Percentiles rank a stretch among this genome's conserved stretches.
These are phyloP conservation scores for Tarenaya hassleriana DNA, from an alignment of 345 rosid genomes.

Conservation along the genomic window DNA sequence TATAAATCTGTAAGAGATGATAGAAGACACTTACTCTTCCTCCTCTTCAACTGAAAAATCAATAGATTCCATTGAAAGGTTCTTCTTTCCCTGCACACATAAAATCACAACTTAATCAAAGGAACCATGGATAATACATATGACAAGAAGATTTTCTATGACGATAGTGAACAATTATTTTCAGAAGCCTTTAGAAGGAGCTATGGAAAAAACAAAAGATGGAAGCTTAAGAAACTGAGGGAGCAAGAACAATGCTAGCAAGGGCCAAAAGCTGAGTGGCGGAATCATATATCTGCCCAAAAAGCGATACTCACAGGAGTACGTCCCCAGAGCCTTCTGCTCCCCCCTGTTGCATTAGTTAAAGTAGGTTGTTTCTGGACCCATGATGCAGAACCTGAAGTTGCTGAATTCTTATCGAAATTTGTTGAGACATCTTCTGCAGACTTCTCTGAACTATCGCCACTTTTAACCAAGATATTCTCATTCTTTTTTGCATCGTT, in stretches of 20 bases:
- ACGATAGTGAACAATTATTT: too few species aligned
- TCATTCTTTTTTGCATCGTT: constrained; percentile 26
- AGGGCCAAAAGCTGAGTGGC: constrained; percentile 6
- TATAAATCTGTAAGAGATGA: constrained; percentile 19
- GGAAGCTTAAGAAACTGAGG: neutral
- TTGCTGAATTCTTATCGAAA: constrained; percentile 26
- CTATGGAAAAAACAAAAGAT: neutral
- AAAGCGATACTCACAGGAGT: constrained; percentile 56
- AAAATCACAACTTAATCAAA: constrained; percentile 12
- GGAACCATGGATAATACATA: neutral
- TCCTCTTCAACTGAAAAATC: constrained; percentile 48
- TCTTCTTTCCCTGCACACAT: constrained; percentile 59
- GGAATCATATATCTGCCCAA: constrained; percentile 6
- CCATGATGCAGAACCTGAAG: constrained; percentile 24
- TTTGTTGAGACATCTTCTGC: constrained; percentile 29
- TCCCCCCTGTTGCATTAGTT: constrained; percentile 34
- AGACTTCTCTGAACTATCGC: constrained; percentile 20
- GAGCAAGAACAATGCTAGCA: constrained; percentile 13
- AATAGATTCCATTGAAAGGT: constrained; percentile 72
- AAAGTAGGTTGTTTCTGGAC: constrained; percentile 35
- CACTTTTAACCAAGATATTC: constrained; percentile 18
- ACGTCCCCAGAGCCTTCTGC: constrained; percentile 53
- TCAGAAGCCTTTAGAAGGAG: neutral
- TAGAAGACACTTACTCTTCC: constrained; percentile 55
- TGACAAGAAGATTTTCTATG: neutral